A percentile compares a stretch with the other conserved stretches of the same genome.
Conservation (phyloP, 345 rosid genomes). For the Arabis hirsuta region DNA sequence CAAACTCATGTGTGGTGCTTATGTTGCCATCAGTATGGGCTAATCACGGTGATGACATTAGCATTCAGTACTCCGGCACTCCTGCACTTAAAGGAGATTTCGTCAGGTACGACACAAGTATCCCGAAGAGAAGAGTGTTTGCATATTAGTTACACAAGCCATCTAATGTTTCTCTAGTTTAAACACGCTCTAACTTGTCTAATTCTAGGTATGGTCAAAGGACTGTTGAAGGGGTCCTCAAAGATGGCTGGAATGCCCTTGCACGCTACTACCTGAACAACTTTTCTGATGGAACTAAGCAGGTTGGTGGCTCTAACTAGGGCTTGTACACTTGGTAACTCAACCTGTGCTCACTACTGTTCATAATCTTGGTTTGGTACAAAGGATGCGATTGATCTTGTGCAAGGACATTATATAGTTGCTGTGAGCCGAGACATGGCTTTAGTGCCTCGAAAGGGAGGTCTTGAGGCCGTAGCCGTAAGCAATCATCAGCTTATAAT, state of each 20-base stretch:
- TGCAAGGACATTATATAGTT: slow-evolving; percentile 87
- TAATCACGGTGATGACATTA: slow-evolving; percentile 94
- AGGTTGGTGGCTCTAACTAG: slow-evolving; percentile 50
- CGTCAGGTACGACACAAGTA: slow-evolving; percentile 61
- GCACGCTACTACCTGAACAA: slow-evolving; percentile 92
- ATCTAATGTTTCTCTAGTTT: not conserved
- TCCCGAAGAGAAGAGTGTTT: slow-evolving; percentile 9
- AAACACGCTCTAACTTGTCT: slow-evolving; percentile 15
- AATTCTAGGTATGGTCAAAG: slow-evolving; percentile 75
- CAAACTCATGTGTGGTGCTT: slow-evolving; percentile 30
- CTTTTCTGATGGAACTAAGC: slow-evolving; percentile 88
- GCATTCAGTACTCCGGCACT: slow-evolving; percentile 98
- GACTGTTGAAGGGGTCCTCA: slow-evolving; percentile 75
- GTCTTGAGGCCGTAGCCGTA: slow-evolving; percentile 82
- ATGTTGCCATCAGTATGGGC: slow-evolving; percentile 81
- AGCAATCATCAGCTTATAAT: slow-evolving; percentile 41
- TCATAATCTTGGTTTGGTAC: slow-evolving; percentile 21
- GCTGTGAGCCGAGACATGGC: slow-evolving; percentile 72
- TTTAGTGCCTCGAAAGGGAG: slow-evolving; percentile 58
- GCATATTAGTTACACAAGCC: not conserved
- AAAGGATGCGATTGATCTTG: slow-evolving; percentile 83
- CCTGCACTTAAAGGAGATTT: slow-evolving; percentile 97
- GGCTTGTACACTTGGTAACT: slow-evolving; percentile 8
- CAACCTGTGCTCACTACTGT: slow-evolving; percentile 22
- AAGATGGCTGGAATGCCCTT: slow-evolving; percentile 80